Evolutionary conservation across 495 filamentous ascomycete species (phyloP), one percentile per base, ranked within the genome.

Genomic region (Rhypophila decipiens): DNA sequence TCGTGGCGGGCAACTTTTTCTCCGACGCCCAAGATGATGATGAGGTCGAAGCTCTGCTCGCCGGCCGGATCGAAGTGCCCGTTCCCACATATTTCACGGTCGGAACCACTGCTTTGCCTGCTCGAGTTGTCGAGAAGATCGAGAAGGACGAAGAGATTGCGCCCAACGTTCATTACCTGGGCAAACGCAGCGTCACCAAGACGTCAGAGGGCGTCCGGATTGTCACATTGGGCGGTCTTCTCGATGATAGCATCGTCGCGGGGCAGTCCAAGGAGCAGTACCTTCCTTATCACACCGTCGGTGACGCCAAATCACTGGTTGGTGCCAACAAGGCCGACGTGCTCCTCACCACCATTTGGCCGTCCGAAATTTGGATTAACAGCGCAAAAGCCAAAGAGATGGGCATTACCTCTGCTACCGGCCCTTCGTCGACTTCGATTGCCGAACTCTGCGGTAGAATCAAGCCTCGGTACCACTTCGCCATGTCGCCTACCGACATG

Each of bases 141-240:
- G 75, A 87, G 59, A 76, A 76, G 33, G 72, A 73, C 37, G 77
- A 85, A 53, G 89, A 91, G 61, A 72, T 98, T 20, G 95, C 89
- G 55, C 73, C 82, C 1, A 96, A 97, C 53, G 75, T 98, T 3
- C 88, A 85, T 66, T 94, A 82, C 61, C 79, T 97, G 1, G 88
- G 88, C 19, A 94, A 89, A 61, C 84, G 87, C 45, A 85, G 82
- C 23, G 80, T 82, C 8, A 81, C 88, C 33, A 96, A 90, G 61
- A 98, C 93, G 0, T 84, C 86, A 18, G 89, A 95, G 44, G 93
- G 93, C 10, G 74, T 98, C 19, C 79, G 85, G 11, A 87, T 98
- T 44, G 85, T 88, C 3, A 70, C 85, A 9, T 72, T 96, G 2
- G 90, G 90, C 34, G 93, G 93, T 0, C 62, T 66, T 10, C 67